Evolutionary conservation across 2,329 filamentous ascomycete species (phyloP).

Genomic region (Venturia aucupariae): DNA sequence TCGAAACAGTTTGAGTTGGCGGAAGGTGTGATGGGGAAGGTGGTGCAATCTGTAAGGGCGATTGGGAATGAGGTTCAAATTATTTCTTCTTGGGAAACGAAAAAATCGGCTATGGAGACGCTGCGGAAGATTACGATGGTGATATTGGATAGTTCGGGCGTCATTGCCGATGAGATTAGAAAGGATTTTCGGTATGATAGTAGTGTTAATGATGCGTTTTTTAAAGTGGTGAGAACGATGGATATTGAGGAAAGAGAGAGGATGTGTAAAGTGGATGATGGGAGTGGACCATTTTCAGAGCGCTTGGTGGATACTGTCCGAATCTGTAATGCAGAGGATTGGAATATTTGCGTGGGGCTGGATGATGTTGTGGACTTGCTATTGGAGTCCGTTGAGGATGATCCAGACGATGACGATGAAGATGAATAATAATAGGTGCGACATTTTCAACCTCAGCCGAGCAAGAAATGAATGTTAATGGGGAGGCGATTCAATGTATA

Average conservation of each 20-base stretch:
- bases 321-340: neutral
- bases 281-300: neutral
- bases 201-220: neutral
- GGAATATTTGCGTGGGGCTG: neutral
- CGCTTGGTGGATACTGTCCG: neutral
- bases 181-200: neutral
- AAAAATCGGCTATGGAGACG: neutral
- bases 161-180: neutral
- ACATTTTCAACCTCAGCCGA: neutral
- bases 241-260: neutral
- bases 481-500: neutral
- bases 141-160: neutral
- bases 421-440: neutral
- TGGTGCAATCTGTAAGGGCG: neutral
- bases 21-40: neutral
- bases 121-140: neutral
- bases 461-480: neutral
- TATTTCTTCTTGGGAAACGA: neutral
- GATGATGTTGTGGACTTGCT: neutral
- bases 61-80: neutral
- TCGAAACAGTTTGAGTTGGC: neutral
- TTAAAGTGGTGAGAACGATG: neutral
- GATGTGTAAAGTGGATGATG: constrained; percentile 3
- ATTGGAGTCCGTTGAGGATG: neutral
- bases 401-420: neutral